Base-by-base conservation (phyloP, 176 grass and related monocot genomes). In the Carex littledalei region DNA sequence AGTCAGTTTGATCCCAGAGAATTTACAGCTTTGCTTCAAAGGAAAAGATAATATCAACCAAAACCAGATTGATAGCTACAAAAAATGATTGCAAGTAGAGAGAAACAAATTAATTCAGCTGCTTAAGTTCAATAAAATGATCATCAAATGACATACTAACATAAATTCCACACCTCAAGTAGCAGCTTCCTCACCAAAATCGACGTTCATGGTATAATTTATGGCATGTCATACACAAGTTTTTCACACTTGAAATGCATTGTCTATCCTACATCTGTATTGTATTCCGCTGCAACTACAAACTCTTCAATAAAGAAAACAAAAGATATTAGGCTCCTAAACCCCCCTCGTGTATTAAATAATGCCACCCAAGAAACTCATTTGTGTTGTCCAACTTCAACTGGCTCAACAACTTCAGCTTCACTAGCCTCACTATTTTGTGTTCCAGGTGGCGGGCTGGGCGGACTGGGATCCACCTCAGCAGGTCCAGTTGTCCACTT, bases 361-460 rank as follows among this genome's bases (percentile, higher is more conserved):
- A 63, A 63, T 61, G 4, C 17, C 57, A 37, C 1, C 59, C 14
- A 39, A 41, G 17, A 37, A 56, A 10, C 74, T 94, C 63, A 95
- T 84, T 94, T 95, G 81, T 94, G 88, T 34, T 86, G 81, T 4
- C 47, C 78, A 26, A 64, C 66, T 54, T 91, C 85, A 2, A 84
- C 67, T 1, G 89, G 41, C 41, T 98, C 89, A 2, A 94, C 87
- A 65, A 95, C 84, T 78, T 98, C 93, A 35, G 91, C 93, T 93
- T 98, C 95, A 32, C 82, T 31, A 1, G 91, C 16, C 20, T 92
- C 88, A 0, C 45, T n/a, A 69, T 20, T 68, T 21, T 26, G 49
- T 49, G 86, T 41, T 47, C 65, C 1, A 0, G 58, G 54, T 3
- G 75, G 8, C 17, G 68, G 66, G 67, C 1, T 87, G 26, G 58